Evolutionary conservation across 352 stramenopile species (phyloP).

Genomic region (Globisporangium alternatum): DNA sequence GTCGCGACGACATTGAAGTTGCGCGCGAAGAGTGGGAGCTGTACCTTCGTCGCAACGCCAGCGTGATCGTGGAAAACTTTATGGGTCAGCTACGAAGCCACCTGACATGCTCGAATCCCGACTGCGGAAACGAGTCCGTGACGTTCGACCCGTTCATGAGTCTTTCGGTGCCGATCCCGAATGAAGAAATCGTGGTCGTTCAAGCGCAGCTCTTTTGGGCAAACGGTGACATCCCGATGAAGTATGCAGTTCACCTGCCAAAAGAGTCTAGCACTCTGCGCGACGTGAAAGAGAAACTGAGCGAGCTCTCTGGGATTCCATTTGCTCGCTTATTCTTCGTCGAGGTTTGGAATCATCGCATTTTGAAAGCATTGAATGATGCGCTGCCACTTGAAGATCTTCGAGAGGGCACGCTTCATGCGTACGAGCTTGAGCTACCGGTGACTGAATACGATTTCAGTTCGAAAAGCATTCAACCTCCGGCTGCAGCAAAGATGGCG

Average conservation of each 20-base stretch:
- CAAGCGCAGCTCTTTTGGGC: conserved; percentile 76
- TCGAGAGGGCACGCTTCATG: conserved; percentile 61
- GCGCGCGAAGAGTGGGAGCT: conserved; percentile 77
- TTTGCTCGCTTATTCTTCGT: conserved; percentile 61
- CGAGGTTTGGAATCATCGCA: conserved; percentile 67
- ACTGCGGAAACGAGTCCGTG: conserved; percentile 77
- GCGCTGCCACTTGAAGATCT: conserved; percentile 42
- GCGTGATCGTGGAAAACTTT: conserved; percentile 88
- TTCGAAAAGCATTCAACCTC: conserved; percentile 51
- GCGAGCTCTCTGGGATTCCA: conserved; percentile 40
- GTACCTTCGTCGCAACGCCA: conserved; percentile 91
- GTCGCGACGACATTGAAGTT: conserved; percentile 59
- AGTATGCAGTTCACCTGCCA: conserved; percentile 57
- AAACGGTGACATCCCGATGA: conserved; percentile 66
- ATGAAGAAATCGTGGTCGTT: conserved; percentile 45
- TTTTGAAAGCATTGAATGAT: conserved; percentile 53
- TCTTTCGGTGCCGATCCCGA: conserved; percentile 87
- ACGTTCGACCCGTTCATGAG: conserved; percentile 91
- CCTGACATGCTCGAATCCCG: conserved; percentile 76
- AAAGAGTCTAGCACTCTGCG: conserved; percentile 50
- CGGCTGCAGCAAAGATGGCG: conserved; percentile 24
- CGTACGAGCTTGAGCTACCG: conserved; percentile 86
- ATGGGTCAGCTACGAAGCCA: conserved; percentile 88
- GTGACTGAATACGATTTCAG: conserved; percentile 66
- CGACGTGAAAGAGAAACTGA: conserved; percentile 64